Evolutionary conservation across 2,329 filamentous ascomycete genomes (phyloP), one percentile per base, ranked within the genome.

Genomic region (Penicillium sp.): DNA sequence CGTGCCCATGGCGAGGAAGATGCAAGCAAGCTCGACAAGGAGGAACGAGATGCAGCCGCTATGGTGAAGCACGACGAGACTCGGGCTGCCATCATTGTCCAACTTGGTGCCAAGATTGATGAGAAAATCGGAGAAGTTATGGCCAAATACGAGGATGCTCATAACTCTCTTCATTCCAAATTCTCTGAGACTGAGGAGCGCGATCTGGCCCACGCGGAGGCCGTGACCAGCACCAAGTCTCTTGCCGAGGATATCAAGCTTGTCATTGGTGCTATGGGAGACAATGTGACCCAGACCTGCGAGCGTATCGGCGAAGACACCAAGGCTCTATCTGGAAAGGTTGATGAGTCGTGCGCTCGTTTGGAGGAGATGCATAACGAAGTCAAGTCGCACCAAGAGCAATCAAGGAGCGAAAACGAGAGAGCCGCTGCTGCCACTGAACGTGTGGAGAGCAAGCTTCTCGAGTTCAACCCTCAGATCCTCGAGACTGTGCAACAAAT

Each of bases 301-400:
- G 90, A 96, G 67, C 93, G 92, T 74, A 89, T 93, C 82, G 87
- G 91, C 52, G 88, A 91, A 67, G 91, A 94, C 40, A 93, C 91
- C 7, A 91, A 90, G 76, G 92, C 89, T 0, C 90, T 96, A 26
- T 93, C 96, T 63, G 85, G 83, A 48, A 87, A 88, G 61, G 88
- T 96, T 13, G 90, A 95, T 51, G 87, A 93, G 43, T 87, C 93
- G 3, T 87, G 88, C 61, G 78, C 77, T 59, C 91, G 90, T 70
- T 79, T 91, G 11, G 90, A 95, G 54, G 90, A 93, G 67, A 70
- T 77, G 63, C 87, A 92, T 62, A 77, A 83, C 0, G 88, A 92
- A 16, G 83, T 82, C 60, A 93, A 90, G 75, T 80, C 84, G 1
- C 90, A 96, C 68, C 92, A 97, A 67, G 83, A 91, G 62, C 83